A percentile compares a stretch with the other conserved stretches of the same genome.
Evolutionary conservation across 306 rosid genomes (phyloP).

Genomic region (Vigna reflexopilosa): DNA sequence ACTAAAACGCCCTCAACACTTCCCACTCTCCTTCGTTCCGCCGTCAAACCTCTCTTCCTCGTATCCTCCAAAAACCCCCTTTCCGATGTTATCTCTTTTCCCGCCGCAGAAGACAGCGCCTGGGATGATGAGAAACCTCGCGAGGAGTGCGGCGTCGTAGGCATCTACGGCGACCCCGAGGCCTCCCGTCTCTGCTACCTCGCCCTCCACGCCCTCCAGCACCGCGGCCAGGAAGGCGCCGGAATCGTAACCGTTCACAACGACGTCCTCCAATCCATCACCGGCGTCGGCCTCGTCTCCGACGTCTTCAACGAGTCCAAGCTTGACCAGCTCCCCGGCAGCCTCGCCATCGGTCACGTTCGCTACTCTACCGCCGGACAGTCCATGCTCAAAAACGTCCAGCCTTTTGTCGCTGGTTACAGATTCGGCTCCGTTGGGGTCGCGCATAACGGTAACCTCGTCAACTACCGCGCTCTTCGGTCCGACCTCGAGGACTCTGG

Average conservation of each 20-base stretch:
- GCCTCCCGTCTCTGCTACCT: conserved; percentile 84
- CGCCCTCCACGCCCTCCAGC: conserved; percentile 94
- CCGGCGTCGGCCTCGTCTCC: conserved; percentile 88
- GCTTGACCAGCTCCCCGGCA: conserved; percentile 82
- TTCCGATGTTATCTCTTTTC: neutral
- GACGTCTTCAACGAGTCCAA: conserved; percentile 80
- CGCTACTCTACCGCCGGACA: conserved; percentile 91
- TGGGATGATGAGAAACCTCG: conserved; percentile 74
- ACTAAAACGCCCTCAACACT: neutral
- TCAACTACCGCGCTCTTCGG: conserved; percentile 70
- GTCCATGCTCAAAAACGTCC: conserved; percentile 93
- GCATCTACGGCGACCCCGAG: conserved; percentile 91
- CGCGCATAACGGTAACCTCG: conserved; percentile 93
- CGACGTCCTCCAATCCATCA: conserved; percentile 73
- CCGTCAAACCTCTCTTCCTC: neutral
- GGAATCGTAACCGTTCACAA: conserved; percentile 79
- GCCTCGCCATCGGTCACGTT: conserved; percentile 84
- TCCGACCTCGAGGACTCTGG: conserved; percentile 79
- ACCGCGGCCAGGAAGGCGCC: conserved; percentile 97
- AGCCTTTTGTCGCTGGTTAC: conserved; percentile 94
- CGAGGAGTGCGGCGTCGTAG: conserved; percentile 98
- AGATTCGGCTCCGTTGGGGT: conserved; percentile 95
- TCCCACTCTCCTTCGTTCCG: neutral
- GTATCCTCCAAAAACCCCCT: neutral
- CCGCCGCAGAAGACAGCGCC: neutral